Percentiles rank a stretch among this genome's conserved stretches.
These are phyloP conservation scores for Physcomitrium patens DNA, from an alignment of 225 moss, liverwort and hornwort species.

Conservation along the genomic window DNA sequence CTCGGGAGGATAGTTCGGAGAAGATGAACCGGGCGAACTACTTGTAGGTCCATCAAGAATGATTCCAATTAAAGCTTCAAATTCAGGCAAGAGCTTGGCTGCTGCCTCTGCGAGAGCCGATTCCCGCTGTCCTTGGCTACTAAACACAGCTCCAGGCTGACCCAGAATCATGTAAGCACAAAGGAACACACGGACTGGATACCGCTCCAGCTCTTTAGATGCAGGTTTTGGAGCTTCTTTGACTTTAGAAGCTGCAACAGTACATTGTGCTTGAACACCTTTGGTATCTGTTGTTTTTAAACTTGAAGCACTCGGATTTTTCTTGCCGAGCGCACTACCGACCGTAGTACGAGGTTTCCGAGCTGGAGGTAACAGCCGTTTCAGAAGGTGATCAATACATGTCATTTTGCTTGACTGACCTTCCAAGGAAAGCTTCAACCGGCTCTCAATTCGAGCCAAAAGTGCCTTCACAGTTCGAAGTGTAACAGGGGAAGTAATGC, in stretches of 20 bases:
- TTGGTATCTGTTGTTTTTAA: constrained; percentile 36
- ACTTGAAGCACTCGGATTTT: constrained; percentile 19
- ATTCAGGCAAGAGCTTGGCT: constrained; percentile 59
- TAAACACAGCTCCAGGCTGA: constrained; percentile 72
- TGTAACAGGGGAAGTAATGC: constrained; percentile 89
- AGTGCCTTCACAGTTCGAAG: constrained; percentile 84
- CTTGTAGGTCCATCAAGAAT: constrained; percentile 59
- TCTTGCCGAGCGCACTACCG: constrained; percentile 34
- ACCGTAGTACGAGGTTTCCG: constrained; percentile 56
- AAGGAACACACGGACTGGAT: constrained; percentile 68
- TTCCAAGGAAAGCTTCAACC: constrained; percentile 75
- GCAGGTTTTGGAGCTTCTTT: constrained; percentile 40
- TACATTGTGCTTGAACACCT: constrained; percentile 24
- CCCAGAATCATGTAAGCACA: constrained; percentile 75
- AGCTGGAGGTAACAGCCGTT: constrained; percentile 70
- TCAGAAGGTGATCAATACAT: constrained; percentile 80
- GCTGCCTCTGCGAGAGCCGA: constrained; percentile 58
- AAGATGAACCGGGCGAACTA: constrained; percentile 45
- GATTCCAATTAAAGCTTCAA: constrained; percentile 50
- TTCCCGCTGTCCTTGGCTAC: constrained; percentile 59
- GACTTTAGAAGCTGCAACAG: constrained; percentile 25
- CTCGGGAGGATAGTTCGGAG: constrained; percentile 48
- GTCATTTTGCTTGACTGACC: constrained; percentile 60
- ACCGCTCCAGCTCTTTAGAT: constrained; percentile 56
- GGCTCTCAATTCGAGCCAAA: constrained; percentile 83